phyloP scores from a whole-genome alignment of 805 yeast genomes.

The Pichia heedii region DNA sequence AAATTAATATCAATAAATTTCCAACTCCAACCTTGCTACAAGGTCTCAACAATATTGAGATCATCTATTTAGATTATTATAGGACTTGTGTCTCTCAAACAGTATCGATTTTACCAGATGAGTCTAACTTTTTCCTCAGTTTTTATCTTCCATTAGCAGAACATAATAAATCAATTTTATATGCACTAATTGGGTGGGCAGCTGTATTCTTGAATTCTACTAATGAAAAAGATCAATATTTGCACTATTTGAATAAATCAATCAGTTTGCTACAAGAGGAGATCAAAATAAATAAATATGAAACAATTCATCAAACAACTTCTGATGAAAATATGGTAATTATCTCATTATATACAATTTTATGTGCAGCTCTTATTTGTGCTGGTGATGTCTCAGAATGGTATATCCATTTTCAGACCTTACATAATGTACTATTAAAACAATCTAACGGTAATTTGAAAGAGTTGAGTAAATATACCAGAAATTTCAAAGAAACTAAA shows the following conservation, averaged over 20 bases:
- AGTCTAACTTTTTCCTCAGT: slow-evolving; percentile 40
- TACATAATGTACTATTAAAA: slow-evolving; percentile 17
- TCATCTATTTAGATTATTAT: slow-evolving; percentile 36
- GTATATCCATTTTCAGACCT: slow-evolving; percentile 12
- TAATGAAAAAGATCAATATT: slow-evolving; percentile 1
- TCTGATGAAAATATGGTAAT: slow-evolving; percentile 12
- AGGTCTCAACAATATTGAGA: slow-evolving; percentile 9
- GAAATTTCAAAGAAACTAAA: slow-evolving; percentile 22
- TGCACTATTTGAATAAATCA: slow-evolving; percentile 5
- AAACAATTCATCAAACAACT: background rate
- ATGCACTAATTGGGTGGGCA: slow-evolving; percentile 48
- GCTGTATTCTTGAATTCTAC: slow-evolving; percentile 19
- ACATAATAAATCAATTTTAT: slow-evolving; percentile 36
- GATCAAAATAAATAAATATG: no score
- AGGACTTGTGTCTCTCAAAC: slow-evolving; percentile 35
- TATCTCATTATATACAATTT: slow-evolving; percentile 15
- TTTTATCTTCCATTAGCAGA: slow-evolving; percentile 48
- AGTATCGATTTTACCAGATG: slow-evolving; percentile 41
- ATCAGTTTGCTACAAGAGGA: background rate
- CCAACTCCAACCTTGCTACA: slow-evolving; percentile 12
- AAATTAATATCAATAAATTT: background rate
- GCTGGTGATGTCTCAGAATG: slow-evolving; percentile 18
- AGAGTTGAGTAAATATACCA: slow-evolving; percentile 8
- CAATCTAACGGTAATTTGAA: slow-evolving; percentile 22
- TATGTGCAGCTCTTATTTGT: slow-evolving; percentile 21